Evolutionary conservation across 495 filamentous ascomycete species (phyloP).

Genomic region (Cairneyella variabilis): DNA sequence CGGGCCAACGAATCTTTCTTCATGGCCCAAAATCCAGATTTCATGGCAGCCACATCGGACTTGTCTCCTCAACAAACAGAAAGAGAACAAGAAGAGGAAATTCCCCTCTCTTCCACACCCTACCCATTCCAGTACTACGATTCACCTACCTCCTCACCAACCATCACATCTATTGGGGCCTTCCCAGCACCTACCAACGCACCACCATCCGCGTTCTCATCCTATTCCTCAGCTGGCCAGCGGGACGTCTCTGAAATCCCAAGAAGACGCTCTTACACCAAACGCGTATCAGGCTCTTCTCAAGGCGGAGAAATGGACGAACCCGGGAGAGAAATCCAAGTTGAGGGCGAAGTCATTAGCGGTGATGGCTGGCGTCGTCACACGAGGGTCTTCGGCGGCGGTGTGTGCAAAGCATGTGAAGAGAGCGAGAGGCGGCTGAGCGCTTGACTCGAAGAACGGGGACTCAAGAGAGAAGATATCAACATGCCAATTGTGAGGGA

Average conservation of each 20-base stretch:
- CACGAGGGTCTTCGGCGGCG: constrained; percentile 26
- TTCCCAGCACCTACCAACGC: no score
- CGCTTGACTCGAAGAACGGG: constrained; percentile 14
- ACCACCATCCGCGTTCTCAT: no score
- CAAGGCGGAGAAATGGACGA: neutral
- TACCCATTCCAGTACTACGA: constrained; percentile 7
- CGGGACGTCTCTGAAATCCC: no score
- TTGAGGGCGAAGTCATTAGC: constrained; percentile 22
- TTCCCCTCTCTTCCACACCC: no score
- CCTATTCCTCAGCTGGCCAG: no score
- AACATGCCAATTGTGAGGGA: no score
- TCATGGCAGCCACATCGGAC: no score
- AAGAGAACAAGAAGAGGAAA: no score
- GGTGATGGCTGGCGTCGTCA: constrained; percentile 24
- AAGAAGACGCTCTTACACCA: constrained; percentile 17
- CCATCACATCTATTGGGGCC: neutral
- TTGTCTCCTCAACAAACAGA: no score
- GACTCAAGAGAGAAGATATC: no score
- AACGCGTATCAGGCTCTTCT: no score
- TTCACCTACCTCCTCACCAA: neutral
- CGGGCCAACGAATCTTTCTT: neutral
- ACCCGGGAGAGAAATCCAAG: neutral
- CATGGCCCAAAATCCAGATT: neutral
- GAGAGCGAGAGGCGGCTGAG: constrained; percentile 21
- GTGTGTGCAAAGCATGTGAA: constrained; percentile 25